Conservation (phyloP, 352 stramenopile genomes). For the Peronosclerospora sorghi region DNA sequence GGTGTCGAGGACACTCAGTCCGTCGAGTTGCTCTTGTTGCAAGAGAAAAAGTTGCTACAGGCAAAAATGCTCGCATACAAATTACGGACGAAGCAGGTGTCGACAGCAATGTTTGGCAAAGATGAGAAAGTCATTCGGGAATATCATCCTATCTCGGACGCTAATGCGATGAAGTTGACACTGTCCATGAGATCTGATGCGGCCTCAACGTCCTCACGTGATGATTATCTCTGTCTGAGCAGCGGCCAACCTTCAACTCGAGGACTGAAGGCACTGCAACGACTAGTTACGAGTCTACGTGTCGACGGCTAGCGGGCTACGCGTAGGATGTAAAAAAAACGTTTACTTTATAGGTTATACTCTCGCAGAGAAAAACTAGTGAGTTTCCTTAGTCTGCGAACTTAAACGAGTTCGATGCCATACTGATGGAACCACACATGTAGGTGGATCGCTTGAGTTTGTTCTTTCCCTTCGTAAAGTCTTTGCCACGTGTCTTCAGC, state of each 20-base stretch:
- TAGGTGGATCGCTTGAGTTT: slow-evolving; percentile 99
- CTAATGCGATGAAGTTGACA: slow-evolving; percentile 18
- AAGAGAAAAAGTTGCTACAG: slow-evolving; percentile 49
- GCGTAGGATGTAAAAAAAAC: slow-evolving; percentile 10
- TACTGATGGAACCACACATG: slow-evolving; percentile 89
- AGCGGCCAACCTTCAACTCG: slow-evolving; percentile 34
- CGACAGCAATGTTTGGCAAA: slow-evolving; percentile 61
- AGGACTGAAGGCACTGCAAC: slow-evolving; percentile 28
- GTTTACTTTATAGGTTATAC: slow-evolving; percentile 37
- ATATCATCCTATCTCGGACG: slow-evolving; percentile 1
- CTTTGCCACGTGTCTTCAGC: slow-evolving; percentile 95
- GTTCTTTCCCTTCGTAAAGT: slow-evolving; percentile 99
- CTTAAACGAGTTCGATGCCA: slow-evolving; percentile 91
- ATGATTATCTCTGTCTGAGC: slow-evolving; percentile 22
- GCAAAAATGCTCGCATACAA: slow-evolving; percentile 71
- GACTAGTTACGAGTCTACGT: slow-evolving; percentile 13
- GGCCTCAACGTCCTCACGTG: slow-evolving; percentile 1
- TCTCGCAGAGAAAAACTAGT: slow-evolving; percentile 9
- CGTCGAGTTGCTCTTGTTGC: slow-evolving; percentile 26
- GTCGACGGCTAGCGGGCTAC: slow-evolving; percentile 6
- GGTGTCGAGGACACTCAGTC: neutral
- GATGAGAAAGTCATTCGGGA: neutral
- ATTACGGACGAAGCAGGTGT: slow-evolving; percentile 47
- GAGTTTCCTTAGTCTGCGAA: slow-evolving; percentile 52
- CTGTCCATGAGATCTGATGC: slow-evolving; percentile 14